Percentiles rank a stretch among this genome's conserved stretches.
These are phyloP conservation scores for Auricularia heimuer DNA, from an alignment of 768 basidiomycete species.

Conservation along the genomic window DNA sequence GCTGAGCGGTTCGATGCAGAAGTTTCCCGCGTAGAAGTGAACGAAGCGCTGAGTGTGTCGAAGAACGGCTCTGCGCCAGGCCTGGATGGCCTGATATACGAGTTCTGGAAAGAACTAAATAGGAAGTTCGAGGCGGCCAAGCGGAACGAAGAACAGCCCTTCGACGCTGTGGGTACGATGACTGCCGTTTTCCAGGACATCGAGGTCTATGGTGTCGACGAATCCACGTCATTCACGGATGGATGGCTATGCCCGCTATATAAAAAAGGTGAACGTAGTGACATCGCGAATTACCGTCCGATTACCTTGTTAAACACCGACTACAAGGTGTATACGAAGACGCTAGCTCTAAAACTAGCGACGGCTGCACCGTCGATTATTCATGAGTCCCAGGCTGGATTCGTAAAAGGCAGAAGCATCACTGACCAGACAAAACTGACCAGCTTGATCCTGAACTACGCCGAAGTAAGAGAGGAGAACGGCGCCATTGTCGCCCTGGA, in stretches of 20 bases:
- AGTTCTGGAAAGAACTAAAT: no score
- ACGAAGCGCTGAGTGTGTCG: no score
- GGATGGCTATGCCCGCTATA: slow-evolving; percentile 14
- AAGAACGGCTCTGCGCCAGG: no score
- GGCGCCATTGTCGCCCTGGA: slow-evolving; percentile 8
- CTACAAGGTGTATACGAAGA: slow-evolving; percentile 16
- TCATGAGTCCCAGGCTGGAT: slow-evolving; percentile 13
- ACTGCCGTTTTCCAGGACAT: no score
- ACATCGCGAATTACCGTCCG: slow-evolving; percentile 14
- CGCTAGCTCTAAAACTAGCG: neutral
- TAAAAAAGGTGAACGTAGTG: slow-evolving; percentile 10
- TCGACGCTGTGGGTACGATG: no score
- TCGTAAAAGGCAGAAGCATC: slow-evolving; percentile 10
- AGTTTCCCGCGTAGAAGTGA: no score
- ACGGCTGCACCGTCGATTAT: neutral
- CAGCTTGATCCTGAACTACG: slow-evolving; percentile 7
- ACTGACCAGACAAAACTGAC: slow-evolving; percentile 10
- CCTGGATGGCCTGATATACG: no score
- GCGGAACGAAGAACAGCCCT: no score
- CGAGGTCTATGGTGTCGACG: no score
- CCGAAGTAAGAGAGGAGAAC: slow-evolving; percentile 9
- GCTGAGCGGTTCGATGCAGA: no score
- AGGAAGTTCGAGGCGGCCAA: no score
- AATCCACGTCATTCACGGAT: slow-evolving; percentile 3
- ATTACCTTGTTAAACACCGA: slow-evolving; percentile 15